Base-by-base conservation (phyloP, 1,139 yeast genomes). In the Magnusiomyces fungicola region DNA sequence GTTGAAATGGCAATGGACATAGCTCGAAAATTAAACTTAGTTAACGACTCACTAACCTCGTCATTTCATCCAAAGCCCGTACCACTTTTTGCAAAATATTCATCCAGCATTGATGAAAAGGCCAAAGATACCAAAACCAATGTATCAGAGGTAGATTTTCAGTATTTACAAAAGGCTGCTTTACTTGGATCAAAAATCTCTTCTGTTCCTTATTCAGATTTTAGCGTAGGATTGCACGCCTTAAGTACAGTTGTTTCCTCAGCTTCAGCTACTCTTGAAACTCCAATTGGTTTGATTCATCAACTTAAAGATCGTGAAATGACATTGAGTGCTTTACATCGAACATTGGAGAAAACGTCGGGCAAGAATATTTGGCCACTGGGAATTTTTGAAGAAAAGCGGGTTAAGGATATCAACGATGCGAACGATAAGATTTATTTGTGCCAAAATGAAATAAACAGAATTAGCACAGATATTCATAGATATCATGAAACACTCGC, bases 401-500 rank as follows among this genome's bases (percentile, higher is more conserved):
- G 70, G 14, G 59, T 60, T 16, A 59, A 63, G 32, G 69, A 65
- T n/a, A 60, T 65, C 29, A 57, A 58, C 21, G 58, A 56, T 9
- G 54, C 61, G 18, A 64, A 63, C 39, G 64, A 60, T 34, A 55
- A 56, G 18, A 62, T 70, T 21, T 60, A 61, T 36, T 49, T 54
- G 14, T 55, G 63, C 2, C 64, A 65, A 42, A 56, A 54, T 24
- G 65, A 61, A 37, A 61, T 68, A 29, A 50, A 55, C 23, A 51
- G 63, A 22, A 50, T 68, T 16, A 64, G 68, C 43, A 54, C 56
- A 12, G 67, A 64, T 39, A 59, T 70, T 30, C 55, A 61, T 40
- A 57, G 60, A 9, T 58, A 67, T 3, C 73, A 70, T 51, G 61
- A 61, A 19, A 55, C 64, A 1, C 55, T 69, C 6, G 74, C 74